A percentile compares a stretch with the other conserved stretches of the same genome.
Evolutionary conservation across 1,284 basidiomycete species (phyloP).

Genomic region (Microbotryum lychnidis-dioicae): DNA sequence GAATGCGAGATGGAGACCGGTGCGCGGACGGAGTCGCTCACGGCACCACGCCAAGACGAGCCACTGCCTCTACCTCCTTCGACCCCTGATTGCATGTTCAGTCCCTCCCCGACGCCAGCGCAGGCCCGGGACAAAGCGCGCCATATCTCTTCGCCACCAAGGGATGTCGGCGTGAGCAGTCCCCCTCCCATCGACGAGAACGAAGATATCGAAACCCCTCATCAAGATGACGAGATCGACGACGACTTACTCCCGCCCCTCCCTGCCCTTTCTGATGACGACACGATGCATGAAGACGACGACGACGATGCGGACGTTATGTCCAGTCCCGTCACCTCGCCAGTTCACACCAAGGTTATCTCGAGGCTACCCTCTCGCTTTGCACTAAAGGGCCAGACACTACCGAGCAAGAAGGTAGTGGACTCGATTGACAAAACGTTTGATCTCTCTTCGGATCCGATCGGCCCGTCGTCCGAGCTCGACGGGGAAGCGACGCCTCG

Average conservation of each 20-base stretch:
- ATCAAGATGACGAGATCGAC: not conserved
- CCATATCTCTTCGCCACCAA: not conserved
- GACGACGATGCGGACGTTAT: not conserved
- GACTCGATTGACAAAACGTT: not conserved
- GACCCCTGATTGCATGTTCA: not conserved
- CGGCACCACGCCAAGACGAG: not conserved
- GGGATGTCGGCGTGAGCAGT: not conserved
- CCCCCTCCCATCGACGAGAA: not conserved
- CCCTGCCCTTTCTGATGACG: not conserved
- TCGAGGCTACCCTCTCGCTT: not conserved
- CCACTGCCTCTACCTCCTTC: not conserved
- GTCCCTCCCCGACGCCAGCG: constrained; percentile 1
- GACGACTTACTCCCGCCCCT: not conserved
- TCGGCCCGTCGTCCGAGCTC: constrained; percentile 16
- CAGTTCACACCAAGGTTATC: not conserved
- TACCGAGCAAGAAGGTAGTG: not conserved
- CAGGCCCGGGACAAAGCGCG: not conserved
- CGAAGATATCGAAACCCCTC: not conserved
- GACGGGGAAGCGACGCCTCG: not conserved
- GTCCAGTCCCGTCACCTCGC: not conserved
- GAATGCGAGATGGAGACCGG: constrained; percentile 11
- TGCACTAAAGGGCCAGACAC: not conserved
- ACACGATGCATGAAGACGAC: not conserved
- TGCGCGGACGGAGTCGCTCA: not conserved
- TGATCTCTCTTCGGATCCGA: constrained; percentile 24